These are phyloP conservation scores for Solanum okadae DNA, from an alignment of 257 asterid genomes.

Conservation along the genomic window DNA sequence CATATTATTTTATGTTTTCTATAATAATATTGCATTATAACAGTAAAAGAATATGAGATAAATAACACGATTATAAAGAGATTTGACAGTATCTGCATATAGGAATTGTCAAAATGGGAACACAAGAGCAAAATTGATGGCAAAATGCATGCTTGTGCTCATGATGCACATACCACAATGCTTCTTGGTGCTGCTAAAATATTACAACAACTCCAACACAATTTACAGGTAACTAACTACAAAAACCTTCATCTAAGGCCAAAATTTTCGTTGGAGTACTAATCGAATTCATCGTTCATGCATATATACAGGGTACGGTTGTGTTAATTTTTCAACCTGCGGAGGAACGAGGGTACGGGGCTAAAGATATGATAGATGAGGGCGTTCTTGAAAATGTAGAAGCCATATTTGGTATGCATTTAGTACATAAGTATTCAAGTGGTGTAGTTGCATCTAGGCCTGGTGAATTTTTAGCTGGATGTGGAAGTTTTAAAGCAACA, in stretches of 20 bases:
- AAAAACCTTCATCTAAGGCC: neutral
- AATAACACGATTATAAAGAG: neutral
- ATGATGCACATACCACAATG: constrained; percentile 21
- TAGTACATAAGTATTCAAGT: constrained; percentile 7
- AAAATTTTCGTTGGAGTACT: too few relatives aligned
- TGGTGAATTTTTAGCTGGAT: constrained; percentile 42
- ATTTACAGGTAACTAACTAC: constrained; percentile 15
- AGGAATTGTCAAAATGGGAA: constrained; percentile 17
- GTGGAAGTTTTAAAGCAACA: constrained; percentile 40
- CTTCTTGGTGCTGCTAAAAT: constrained; percentile 23
- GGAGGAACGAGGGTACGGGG: constrained; percentile 43
- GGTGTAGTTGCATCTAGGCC: constrained; percentile 39
- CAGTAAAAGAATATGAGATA: too few relatives aligned
- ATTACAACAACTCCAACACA: constrained; percentile 4
- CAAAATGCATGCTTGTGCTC: constrained; percentile 28
- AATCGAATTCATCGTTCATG: neutral
- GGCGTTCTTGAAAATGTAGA: constrained; percentile 33
- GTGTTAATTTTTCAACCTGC: constrained; percentile 56
- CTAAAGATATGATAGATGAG: constrained; percentile 34
- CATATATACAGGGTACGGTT: constrained; percentile 24
- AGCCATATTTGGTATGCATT: constrained; percentile 39
- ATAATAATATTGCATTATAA: too few relatives aligned
- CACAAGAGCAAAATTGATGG: constrained; percentile 20
- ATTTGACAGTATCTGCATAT: neutral
- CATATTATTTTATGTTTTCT: too few relatives aligned